These are phyloP conservation scores for Pseudocercospora fuligena DNA, from an alignment of 2,329 filamentous ascomycete species.

Conservation along the genomic window DNA sequence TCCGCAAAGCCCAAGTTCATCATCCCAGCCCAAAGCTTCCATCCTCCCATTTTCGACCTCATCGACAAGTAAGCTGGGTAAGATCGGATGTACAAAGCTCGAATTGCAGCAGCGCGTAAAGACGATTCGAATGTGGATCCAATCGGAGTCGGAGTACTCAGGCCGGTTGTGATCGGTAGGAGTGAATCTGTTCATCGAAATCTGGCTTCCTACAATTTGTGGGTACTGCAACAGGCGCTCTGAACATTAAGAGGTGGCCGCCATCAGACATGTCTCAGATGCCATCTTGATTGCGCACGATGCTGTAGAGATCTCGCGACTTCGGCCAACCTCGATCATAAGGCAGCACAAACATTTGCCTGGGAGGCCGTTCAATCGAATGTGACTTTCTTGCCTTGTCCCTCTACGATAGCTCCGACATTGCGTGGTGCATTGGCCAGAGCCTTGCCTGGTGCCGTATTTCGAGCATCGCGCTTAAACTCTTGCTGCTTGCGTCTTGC, in stretches of 20 bases:
- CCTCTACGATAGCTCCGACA: constrained; percentile 78
- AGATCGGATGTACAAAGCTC: constrained; percentile 15
- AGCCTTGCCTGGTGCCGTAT: constrained; percentile 50
- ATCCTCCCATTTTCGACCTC: constrained; percentile 19
- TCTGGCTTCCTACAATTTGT: neutral
- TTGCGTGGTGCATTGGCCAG: constrained; percentile 57
- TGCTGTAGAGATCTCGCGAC: constrained; percentile 3
- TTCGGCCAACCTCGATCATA: neutral
- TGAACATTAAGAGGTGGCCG: neutral
- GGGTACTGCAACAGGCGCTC: neutral
- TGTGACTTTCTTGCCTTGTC: constrained; percentile 77
- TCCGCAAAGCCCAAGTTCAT: neutral
- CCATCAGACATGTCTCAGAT: constrained; percentile 8
- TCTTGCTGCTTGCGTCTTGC: constrained; percentile 39
- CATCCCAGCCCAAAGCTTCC: constrained; percentile 24
- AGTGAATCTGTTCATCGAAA: neutral
- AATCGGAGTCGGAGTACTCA: neutral
- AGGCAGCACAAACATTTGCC: neutral
- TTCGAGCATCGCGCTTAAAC: constrained; percentile 48
- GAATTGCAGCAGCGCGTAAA: constrained; percentile 23
- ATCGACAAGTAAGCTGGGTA: constrained; percentile 14
- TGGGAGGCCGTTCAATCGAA: constrained; percentile 60
- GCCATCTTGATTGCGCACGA: constrained; percentile 3
- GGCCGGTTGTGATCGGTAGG: neutral
- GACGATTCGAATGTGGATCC: constrained; percentile 12